Evolutionary conservation across 2,329 filamentous ascomycete genomes (phyloP).

Genomic region (Metarhizium anisopliae): DNA sequence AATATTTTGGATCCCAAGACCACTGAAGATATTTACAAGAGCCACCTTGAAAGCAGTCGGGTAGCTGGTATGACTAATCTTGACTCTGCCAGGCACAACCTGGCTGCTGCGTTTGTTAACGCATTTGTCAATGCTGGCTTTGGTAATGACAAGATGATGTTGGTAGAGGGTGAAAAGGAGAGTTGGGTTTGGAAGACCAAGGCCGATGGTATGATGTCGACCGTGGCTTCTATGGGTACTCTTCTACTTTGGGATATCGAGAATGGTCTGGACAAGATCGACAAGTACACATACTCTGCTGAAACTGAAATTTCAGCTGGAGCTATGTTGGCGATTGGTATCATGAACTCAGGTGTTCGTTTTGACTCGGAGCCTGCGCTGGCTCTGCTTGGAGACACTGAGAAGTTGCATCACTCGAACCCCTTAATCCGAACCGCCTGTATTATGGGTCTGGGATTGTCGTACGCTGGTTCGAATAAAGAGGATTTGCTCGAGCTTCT

Average conservation of each 20-base stretch:
- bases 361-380: constrained; percentile 85
- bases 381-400: constrained; percentile 71
- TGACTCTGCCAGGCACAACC: constrained; percentile 90
- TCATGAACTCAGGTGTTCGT: constrained; percentile 87
- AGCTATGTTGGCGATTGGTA: constrained; percentile 85
- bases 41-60: constrained; percentile 89
- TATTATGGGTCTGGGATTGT: constrained; percentile 92
- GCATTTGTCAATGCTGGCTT: constrained; percentile 95
- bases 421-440: constrained; percentile 70
- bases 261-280: constrained; percentile 83
- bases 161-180: constrained; percentile 78
- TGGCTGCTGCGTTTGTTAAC: constrained; percentile 94
- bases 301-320: constrained; percentile 82
- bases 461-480: constrained; percentile 91
- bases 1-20: constrained; percentile 96
- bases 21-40: constrained; percentile 99
- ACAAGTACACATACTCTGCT: constrained; percentile 80
- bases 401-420: constrained; percentile 72
- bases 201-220: constrained; percentile 94
- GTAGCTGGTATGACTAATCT: constrained; percentile 90
- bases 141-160: constrained; percentile 95
- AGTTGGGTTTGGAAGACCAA: constrained; percentile 99
- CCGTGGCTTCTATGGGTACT: constrained; percentile 86
- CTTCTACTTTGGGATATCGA: constrained; percentile 92
- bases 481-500: constrained; percentile 79